phyloP scores from a whole-genome alignment of 768 basidiomycete species.

The Lactarius hatsudake region DNA sequence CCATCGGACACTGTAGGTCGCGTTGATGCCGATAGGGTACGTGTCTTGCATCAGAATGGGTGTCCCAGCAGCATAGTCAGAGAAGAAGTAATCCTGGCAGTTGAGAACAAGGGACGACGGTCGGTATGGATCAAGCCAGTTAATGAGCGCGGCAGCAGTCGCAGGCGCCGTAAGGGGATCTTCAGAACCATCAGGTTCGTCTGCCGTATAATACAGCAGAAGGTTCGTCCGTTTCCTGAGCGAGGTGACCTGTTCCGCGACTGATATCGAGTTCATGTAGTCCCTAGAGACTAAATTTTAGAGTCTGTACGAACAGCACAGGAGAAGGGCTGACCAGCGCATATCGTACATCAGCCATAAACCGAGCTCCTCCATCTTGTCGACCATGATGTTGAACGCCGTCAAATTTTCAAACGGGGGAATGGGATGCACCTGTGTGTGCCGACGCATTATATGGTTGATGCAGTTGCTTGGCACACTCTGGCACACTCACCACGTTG shows the following conservation, averaged over 20 bases:
- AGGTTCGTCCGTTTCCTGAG: constrained; percentile 69
- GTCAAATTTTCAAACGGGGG: constrained; percentile 64
- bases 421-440: constrained; percentile 59
- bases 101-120: constrained; percentile 55
- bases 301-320: neutral
- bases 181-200: constrained; percentile 70
- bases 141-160: constrained; percentile 45
- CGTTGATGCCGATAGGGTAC: constrained; percentile 56
- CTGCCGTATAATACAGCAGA: constrained; percentile 70
- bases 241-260: constrained; percentile 64
- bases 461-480: neutral
- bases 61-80: constrained; percentile 55
- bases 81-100: constrained; percentile 61
- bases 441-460: neutral
- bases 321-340: constrained; percentile 44
- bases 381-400: constrained; percentile 54
- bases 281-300: constrained; percentile 35
- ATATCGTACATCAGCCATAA: constrained; percentile 83
- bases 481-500: constrained; percentile 37
- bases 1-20: constrained; percentile 61
- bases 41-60: constrained; percentile 72
- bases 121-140: constrained; percentile 53
- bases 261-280: constrained; percentile 61
- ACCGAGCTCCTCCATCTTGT: constrained; percentile 68
- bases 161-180: constrained; percentile 60